Conservation (phyloP, 148 eudicot species). For the Silene latifolia region DNA sequence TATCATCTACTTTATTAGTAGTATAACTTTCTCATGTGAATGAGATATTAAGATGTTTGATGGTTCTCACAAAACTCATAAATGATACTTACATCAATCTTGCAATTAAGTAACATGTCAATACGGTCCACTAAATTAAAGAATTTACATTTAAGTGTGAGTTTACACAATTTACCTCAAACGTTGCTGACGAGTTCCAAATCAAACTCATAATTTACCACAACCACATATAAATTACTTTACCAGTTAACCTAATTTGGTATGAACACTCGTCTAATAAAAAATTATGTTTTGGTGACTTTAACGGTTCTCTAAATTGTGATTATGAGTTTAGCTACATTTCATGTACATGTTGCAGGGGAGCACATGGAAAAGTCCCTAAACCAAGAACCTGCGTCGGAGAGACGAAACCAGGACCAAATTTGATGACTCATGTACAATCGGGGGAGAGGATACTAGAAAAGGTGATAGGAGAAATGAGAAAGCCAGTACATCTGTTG, state of each 20-base stretch:
- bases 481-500: constrained; percentile 30
- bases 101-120: too few relatives aligned
- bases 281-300: too few relatives aligned
- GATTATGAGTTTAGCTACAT: background rate
- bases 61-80: too few relatives aligned
- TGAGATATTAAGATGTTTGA: too few relatives aligned
- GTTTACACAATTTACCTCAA: too few relatives aligned
- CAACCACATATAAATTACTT: background rate
- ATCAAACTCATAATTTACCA: background rate
- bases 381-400: constrained; percentile 35
- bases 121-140: too few relatives aligned
- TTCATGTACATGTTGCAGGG: constrained; percentile 8
- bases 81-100: too few relatives aligned
- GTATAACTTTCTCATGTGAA: too few relatives aligned
- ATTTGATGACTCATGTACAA: constrained; percentile 16
- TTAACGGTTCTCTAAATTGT: background rate
- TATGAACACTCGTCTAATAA: too few relatives aligned
- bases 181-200: background rate
- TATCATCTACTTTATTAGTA: too few relatives aligned
- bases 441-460: constrained; percentile 37
- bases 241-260: too few relatives aligned
- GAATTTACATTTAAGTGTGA: too few relatives aligned
- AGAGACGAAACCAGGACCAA: constrained; percentile 25
- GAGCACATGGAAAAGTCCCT: constrained; percentile 26
- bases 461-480: constrained; percentile 33